Percentiles rank a stretch among this genome's conserved stretches.
phyloP scores from a whole-genome alignment of 805 yeast genomes.

The Deakozyma indianensis region DNA sequence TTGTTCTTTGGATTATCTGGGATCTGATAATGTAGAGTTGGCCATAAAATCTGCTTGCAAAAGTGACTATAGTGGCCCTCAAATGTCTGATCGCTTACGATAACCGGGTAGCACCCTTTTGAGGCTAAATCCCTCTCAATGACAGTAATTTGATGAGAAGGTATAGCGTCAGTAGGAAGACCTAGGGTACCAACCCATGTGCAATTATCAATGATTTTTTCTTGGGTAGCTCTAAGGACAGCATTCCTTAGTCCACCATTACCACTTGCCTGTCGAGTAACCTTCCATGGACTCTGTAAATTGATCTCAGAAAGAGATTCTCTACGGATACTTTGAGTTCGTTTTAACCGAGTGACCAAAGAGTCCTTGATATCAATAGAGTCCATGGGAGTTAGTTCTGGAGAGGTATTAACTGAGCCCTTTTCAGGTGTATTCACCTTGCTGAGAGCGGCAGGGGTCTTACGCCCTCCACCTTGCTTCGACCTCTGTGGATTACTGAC shows the following conservation, averaged over 20 bases:
- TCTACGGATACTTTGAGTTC: conserved; percentile 1
- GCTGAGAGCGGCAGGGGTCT: conserved; percentile 1
- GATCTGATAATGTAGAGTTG: conserved; percentile 83
- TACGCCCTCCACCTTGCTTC: conserved; percentile 2
- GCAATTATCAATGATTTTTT: conserved; percentile 22
- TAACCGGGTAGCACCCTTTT: conserved; percentile 45
- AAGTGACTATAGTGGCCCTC: conserved; percentile 85
- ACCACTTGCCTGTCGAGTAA: conserved; percentile 57
- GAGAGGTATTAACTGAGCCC: neutral
- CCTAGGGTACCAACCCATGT: conserved; percentile 88
- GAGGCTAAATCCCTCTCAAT: conserved; percentile 33
- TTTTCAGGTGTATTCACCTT: neutral
- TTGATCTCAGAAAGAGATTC: neutral
- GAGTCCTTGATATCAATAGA: conserved; percentile 4
- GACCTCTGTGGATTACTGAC: neutral
- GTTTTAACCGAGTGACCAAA: neutral
- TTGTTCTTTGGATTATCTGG: conserved; percentile 91
- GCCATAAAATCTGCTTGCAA: conserved; percentile 94
- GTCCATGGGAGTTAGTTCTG: conserved; percentile 1
- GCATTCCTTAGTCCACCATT: conserved; percentile 87
- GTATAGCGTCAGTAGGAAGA: conserved; percentile 76
- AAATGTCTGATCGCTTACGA: conserved; percentile 63
- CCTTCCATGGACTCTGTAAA: conserved; percentile 57
- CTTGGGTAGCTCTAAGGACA: conserved; percentile 38
- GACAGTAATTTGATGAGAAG: conserved; percentile 35